Percentiles rank a stretch among this genome's conserved stretches.
phyloP scores from a whole-genome alignment of 164 flowering plant genomes.

The Kingdonia uniflora region DNA sequence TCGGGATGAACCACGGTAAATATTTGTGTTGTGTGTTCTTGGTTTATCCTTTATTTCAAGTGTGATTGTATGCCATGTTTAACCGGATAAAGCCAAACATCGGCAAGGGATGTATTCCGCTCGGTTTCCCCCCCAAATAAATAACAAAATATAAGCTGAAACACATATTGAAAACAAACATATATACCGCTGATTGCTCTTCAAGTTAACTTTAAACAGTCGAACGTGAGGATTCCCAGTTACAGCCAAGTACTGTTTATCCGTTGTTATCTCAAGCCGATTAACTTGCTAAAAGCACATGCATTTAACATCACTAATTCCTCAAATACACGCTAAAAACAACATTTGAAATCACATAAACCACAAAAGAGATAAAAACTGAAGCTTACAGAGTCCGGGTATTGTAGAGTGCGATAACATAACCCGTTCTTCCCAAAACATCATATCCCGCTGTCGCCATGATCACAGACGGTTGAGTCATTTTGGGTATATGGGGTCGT shows the following conservation, averaged over 20 bases:
- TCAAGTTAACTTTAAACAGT: conserved; percentile 79
- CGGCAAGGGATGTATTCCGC: no score
- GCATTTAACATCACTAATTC: no score
- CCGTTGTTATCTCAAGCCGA: conserved; percentile 85
- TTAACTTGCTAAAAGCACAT: conserved; percentile 67
- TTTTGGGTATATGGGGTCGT: conserved; percentile 7
- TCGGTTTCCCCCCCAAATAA: no score
- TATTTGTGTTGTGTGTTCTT: no score
- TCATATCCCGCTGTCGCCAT: conserved; percentile 95
- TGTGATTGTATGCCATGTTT: no score
- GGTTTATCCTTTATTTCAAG: no score
- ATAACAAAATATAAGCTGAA: no score
- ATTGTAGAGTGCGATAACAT: conserved; percentile 88
- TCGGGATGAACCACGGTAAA: no score
- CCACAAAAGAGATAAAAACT: not conserved
- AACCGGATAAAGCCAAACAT: no score
- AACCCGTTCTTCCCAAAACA: conserved; percentile 97
- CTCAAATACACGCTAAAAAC: no score
- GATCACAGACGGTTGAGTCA: conserved; percentile 83
- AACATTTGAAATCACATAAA: no score
- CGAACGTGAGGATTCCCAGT: conserved; percentile 96
- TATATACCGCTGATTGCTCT: conserved; percentile 64
- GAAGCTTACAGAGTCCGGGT: conserved; percentile 76
- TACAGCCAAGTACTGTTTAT: conserved; percentile 76
- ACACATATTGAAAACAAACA: no score